These are phyloP conservation scores for Penicillium palitans DNA, from an alignment of 2,329 filamentous ascomycete genomes.

Conservation along the genomic window DNA sequence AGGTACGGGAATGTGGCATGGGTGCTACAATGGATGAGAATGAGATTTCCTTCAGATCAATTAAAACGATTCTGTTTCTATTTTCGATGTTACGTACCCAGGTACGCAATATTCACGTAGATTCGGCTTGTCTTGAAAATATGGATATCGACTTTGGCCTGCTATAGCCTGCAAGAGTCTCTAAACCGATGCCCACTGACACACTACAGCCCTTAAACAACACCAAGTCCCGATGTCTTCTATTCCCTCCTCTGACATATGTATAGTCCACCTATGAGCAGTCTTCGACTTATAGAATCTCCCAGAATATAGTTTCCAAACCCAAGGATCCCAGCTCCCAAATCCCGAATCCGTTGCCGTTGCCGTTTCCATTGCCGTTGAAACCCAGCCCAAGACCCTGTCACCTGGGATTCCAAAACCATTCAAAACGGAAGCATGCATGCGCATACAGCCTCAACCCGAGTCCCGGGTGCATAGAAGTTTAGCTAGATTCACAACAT, in stretches of 20 bases:
- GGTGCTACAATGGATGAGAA: conserved; percentile 3
- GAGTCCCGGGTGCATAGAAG: neutral
- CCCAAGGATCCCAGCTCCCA: neutral
- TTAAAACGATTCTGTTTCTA: neutral
- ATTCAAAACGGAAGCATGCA: conserved; percentile 1
- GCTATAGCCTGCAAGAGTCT: neutral
- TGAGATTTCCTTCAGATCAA: neutral
- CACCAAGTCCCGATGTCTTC: neutral
- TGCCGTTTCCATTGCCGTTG: neutral
- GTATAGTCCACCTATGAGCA: neutral
- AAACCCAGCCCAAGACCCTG: neutral
- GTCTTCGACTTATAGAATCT: neutral
- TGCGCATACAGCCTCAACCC: neutral
- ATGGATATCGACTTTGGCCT: neutral
- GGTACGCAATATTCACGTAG: neutral
- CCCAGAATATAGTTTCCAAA: neutral
- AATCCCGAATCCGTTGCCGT: neutral
- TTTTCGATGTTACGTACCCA: neutral
- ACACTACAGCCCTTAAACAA: too few relatives aligned
- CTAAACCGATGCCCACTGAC: too few relatives aligned
- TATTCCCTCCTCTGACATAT: neutral
- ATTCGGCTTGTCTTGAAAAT: neutral
- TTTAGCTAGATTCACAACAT: neutral
- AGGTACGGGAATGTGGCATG: conserved; percentile 8
- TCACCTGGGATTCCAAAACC: conserved; percentile 1